Percentiles rank a stretch among this genome's conserved stretches.
Evolutionary conservation across 306 rosid species (phyloP).

Genomic region (Vicia faba): DNA sequence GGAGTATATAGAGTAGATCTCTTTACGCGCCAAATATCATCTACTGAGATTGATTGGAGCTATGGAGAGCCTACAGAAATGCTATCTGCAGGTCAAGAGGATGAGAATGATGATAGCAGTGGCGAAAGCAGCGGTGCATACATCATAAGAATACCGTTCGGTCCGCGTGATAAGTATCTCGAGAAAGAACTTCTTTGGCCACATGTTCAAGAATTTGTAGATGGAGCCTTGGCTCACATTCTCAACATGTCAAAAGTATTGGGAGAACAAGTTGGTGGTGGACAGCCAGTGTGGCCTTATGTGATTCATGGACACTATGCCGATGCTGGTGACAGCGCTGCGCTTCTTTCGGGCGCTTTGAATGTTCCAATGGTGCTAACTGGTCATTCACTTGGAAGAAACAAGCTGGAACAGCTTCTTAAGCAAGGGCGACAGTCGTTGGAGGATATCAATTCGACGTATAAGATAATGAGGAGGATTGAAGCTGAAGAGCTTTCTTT

Average conservation of each 20-base stretch:
- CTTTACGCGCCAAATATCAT: constrained; percentile 82
- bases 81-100: constrained; percentile 62
- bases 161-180: constrained; percentile 81
- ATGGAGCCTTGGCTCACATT: constrained; percentile 89
- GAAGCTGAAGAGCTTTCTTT: constrained; percentile 92
- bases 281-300: constrained; percentile 90
- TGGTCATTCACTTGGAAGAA: constrained; percentile 92
- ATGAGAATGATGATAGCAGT: constrained; percentile 42
- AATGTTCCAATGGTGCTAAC: constrained; percentile 93
- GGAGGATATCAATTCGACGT: constrained; percentile 87
- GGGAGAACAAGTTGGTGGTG: constrained; percentile 84
- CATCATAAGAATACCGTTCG: constrained; percentile 81
- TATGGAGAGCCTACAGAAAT: constrained; percentile 94
- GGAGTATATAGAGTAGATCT: constrained; percentile 93
- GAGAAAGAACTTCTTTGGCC: constrained; percentile 91
- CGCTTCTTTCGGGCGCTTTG: constrained; percentile 92
- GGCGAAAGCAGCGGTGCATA: constrained; percentile 99
- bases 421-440: constrained; percentile 91
- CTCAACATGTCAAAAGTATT: constrained; percentile 91
- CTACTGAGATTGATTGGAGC: constrained; percentile 90
- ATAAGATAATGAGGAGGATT: constrained; percentile 88
- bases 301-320: constrained; percentile 96
- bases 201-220: constrained; percentile 83
- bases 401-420: constrained; percentile 89
- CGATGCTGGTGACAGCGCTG: constrained; percentile 93